A percentile compares a stretch with the other conserved stretches of the same genome.
Conservation (phyloP, 78 protist species). For the Blattamonas nauphoetae region DNA sequence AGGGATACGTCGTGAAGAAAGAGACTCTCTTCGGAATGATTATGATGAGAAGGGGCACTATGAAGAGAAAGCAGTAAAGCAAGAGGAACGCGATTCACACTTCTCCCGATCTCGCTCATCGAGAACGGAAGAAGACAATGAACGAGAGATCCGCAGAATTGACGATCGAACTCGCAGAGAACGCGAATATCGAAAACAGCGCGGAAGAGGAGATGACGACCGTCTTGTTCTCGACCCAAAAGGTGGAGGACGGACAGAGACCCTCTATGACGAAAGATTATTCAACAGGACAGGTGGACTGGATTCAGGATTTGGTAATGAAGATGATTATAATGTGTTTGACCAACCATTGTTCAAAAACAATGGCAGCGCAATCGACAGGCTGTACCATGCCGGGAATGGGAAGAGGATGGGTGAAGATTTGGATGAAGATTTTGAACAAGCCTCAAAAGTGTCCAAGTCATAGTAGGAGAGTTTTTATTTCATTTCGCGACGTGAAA, state of each 20-base stretch:
- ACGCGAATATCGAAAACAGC: conserved; percentile 27
- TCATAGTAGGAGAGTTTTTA: too few species aligned
- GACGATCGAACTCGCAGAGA: conserved; percentile 42
- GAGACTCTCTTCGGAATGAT: not conserved
- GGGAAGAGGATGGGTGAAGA: too few species aligned
- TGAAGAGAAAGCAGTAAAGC: conserved; percentile 19
- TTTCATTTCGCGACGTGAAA: too few species aligned
- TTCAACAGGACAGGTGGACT: conserved; percentile 57
- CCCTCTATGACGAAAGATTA: conserved; percentile 70
- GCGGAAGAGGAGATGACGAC: conserved; percentile 32
- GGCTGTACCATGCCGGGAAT: conserved; percentile 1
- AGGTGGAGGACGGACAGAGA: not conserved
- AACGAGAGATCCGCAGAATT: conserved; percentile 45
- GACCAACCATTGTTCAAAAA: conserved; percentile 38
- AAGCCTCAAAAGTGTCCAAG: too few species aligned
- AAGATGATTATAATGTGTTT: conserved; percentile 31
- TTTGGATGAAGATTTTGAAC: too few species aligned
- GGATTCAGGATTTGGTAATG: conserved; percentile 1
- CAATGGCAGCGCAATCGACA: not conserved
- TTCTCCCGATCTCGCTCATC: conserved; percentile 21
- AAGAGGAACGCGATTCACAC: conserved; percentile 24
- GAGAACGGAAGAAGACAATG: conserved; percentile 30
- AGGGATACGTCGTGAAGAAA: not conserved
- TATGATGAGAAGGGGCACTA: not conserved
- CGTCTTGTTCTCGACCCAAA: not conserved